phyloP scores from a whole-genome alignment of 306 rosid genomes.

The Citrullus mucosospermus region DNA sequence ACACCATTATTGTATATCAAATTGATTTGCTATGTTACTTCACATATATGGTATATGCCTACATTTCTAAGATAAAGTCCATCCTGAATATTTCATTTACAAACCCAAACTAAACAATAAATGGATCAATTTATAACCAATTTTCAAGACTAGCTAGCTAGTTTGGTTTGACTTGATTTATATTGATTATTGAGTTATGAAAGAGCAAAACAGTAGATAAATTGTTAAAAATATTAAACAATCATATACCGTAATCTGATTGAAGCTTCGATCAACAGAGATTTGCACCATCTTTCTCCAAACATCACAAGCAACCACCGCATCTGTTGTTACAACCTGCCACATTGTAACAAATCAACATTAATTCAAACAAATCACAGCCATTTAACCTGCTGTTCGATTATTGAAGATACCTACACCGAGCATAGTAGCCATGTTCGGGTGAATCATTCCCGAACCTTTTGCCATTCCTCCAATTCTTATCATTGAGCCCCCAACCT shows the following conservation, averaged over 20 bases:
- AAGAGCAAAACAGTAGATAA: background rate
- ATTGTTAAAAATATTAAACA: background rate
- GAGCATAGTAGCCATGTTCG: conserved; percentile 97
- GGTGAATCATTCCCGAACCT: conserved; percentile 99
- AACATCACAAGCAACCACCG: conserved; percentile 50
- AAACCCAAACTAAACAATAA: no score
- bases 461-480: conserved; percentile 94
- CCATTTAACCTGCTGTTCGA: background rate
- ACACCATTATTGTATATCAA: background rate
- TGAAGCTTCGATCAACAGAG: conserved; percentile 85
- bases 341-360: background rate
- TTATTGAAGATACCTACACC: conserved; percentile 43
- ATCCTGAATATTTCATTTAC: no score
- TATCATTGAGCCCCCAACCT: conserved; percentile 65
- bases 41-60: no score
- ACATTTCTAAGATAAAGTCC: no score
- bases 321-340: conserved; percentile 92
- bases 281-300: conserved; percentile 88
- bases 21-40: no score
- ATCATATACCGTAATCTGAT: conserved; percentile 77
- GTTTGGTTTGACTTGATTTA: background rate
- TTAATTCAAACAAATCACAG: background rate
- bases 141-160: background rate
- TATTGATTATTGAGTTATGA: background rate
- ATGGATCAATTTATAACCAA: no score